Percentiles rank a stretch among this genome's conserved stretches.
Conservation (phyloP, 331 rosid species). For the Quercus tomentella region DNA sequence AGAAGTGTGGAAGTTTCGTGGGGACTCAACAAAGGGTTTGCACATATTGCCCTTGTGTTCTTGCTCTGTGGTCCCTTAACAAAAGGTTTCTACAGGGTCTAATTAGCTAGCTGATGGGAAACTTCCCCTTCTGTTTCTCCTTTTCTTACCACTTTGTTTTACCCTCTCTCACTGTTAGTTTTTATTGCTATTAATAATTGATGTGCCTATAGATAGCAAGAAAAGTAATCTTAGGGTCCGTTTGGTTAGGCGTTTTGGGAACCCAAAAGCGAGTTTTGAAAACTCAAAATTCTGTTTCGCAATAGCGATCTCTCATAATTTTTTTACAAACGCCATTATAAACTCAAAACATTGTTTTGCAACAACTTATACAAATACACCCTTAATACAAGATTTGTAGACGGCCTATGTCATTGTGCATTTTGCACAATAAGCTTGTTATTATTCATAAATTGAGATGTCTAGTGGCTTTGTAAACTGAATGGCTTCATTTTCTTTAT, state of each 20-base stretch:
- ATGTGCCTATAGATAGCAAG: not conserved
- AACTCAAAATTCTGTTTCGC: too few relatives aligned
- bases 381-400: not conserved
- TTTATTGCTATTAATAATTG: not conserved
- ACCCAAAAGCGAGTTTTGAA: too few relatives aligned
- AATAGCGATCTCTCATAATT: too few relatives aligned
- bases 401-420: not conserved
- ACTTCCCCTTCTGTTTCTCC: not conserved
- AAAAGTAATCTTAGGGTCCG: not conserved
- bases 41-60: not conserved
- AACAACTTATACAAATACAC: too few relatives aligned
- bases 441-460: not conserved
- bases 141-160: not conserved
- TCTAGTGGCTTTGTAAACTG: not conserved
- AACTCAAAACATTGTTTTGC: too few relatives aligned
- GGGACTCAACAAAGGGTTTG: not conserved
- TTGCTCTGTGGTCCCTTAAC: not conserved
- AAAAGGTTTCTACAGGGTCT: not conserved
- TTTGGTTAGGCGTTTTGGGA: too few relatives aligned
- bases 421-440: not conserved
- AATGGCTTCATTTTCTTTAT: not conserved
- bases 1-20: constrained; percentile 21
- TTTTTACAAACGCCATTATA: too few relatives aligned
- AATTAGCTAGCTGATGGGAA: not conserved
- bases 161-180: not conserved